Base-by-base conservation (phyloP, 495 filamentous ascomycete genomes). In the Xylona heveae region DNA sequence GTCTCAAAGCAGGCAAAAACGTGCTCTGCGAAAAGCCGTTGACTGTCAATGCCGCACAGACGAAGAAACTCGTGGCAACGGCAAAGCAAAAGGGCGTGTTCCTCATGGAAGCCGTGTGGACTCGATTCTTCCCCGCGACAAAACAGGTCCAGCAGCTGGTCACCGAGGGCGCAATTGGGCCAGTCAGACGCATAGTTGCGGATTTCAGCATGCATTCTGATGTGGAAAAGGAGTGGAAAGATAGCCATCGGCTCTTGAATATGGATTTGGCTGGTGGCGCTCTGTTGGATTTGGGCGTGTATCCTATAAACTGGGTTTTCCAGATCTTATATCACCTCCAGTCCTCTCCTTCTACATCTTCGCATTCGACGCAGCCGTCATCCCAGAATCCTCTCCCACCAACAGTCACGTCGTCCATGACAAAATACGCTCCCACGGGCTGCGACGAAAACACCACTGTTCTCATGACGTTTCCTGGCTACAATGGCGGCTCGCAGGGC, bases 101-200 rank as follows among this genome's bases (percentile, higher is more conserved):
- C 56, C 51, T 95, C 23, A 92, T 93, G 81, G 85, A 95, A 58
- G 84, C 84, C 12, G 78, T 94, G 8, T 94, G 88, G 85, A 94
- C 84, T 24, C 59, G 85, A 15, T 88, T 78, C 49, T 90, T 92
- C 59, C 85, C 85, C 1, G 49, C 85, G 3, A 75, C 68, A 40
- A 65, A 77, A 35, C 69, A 85, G 50, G 53, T 93, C 14, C 53
- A 81, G 24, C 61, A 81, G 32, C 43, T 81, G 42, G 72, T 90
- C 34, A 52, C 59, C 33, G 55, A 61, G 1, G 75, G 76, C 1
- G 61, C 57, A 34, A 73, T 94, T 40, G 84, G 85, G 5, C 66
- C 70, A 26, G 74, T 93, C 3, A 64, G 76, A 22, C 65, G 83
- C 18, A 77, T 79, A 1, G 59, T 69, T 38, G 77, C 83, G 19